Percentiles rank a stretch among this genome's conserved stretches.
Conservation (phyloP, 179 eudicot genomes). For the Spergularia azorica region DNA sequence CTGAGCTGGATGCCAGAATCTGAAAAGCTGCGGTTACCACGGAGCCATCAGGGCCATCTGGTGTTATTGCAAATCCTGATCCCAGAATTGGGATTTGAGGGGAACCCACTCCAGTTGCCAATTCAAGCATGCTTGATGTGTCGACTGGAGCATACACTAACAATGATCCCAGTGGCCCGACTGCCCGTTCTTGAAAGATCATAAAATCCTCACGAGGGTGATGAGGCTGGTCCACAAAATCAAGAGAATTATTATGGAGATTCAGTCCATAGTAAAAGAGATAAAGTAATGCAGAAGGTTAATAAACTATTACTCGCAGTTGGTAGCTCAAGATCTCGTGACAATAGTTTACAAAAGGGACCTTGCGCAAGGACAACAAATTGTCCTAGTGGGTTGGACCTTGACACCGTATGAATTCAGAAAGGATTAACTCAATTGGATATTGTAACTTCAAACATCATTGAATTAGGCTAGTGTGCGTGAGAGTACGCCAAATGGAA, state of each 20-base stretch:
- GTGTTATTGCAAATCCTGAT: constrained; percentile 58
- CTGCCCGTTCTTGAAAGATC: constrained; percentile 68
- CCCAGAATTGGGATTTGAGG: constrained; percentile 55
- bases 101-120: constrained; percentile 47
- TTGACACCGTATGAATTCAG: no score
- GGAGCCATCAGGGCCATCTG: constrained; percentile 55
- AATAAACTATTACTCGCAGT: background rate
- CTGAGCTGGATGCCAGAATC: constrained; percentile 36
- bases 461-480: background rate
- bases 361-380: background rate
- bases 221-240: constrained; percentile 37
- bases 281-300: background rate
- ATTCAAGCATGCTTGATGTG: constrained; percentile 33
- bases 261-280: background rate
- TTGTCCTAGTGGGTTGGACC: background rate
- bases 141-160: constrained; percentile 64
- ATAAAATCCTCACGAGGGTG: constrained; percentile 41
- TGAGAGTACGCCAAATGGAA: background rate
- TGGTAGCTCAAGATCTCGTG: background rate
- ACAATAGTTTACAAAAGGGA: background rate
- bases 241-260: background rate
- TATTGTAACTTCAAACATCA: background rate
- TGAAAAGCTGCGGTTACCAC: constrained; percentile 59
- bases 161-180: constrained; percentile 47
- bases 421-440: background rate